These are phyloP conservation scores for Tuber umbilicatum DNA, from an alignment of 495 filamentous ascomycete genomes.

Conservation along the genomic window DNA sequence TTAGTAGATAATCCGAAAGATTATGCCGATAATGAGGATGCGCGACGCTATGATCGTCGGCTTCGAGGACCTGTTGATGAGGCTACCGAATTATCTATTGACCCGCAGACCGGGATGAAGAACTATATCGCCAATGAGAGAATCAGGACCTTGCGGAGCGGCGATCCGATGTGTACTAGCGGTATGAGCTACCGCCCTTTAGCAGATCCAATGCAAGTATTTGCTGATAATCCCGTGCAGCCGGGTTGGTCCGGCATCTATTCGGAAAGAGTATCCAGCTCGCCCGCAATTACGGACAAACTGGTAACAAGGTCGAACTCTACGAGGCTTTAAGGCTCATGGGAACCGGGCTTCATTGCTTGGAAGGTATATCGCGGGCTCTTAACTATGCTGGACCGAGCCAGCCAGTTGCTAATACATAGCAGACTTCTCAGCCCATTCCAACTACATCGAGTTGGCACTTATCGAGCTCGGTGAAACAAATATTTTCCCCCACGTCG, in stretches of 20 bases:
- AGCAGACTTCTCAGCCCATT: constrained; percentile 76
- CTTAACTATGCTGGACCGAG: neutral
- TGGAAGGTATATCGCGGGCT: constrained; percentile 55
- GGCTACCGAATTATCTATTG: constrained; percentile 65
- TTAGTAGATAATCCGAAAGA: constrained; percentile 59
- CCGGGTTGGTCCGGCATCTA: constrained; percentile 63
- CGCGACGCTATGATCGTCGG: constrained; percentile 67
- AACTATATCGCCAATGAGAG: constrained; percentile 84
- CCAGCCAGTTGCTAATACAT: neutral
- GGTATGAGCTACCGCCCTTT: constrained; percentile 16
- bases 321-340: constrained; percentile 78
- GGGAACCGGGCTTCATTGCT: constrained; percentile 78
- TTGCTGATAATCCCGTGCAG: constrained; percentile 29
- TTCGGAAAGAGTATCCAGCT: constrained; percentile 67
- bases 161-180: constrained; percentile 34
- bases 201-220: neutral
- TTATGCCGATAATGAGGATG: constrained; percentile 81
- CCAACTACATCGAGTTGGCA: constrained; percentile 80
- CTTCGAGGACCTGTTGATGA: constrained; percentile 79
- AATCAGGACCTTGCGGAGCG: constrained; percentile 63
- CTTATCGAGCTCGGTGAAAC: constrained; percentile 76
- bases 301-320: constrained; percentile 61
- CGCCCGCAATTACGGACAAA: constrained; percentile 60
- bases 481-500: constrained; percentile 78
- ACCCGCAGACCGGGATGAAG: constrained; percentile 74